A percentile compares a stretch with the other conserved stretches of the same genome.
phyloP scores from a whole-genome alignment of 306 rosid genomes.

The Cucurbita ficifolia region DNA sequence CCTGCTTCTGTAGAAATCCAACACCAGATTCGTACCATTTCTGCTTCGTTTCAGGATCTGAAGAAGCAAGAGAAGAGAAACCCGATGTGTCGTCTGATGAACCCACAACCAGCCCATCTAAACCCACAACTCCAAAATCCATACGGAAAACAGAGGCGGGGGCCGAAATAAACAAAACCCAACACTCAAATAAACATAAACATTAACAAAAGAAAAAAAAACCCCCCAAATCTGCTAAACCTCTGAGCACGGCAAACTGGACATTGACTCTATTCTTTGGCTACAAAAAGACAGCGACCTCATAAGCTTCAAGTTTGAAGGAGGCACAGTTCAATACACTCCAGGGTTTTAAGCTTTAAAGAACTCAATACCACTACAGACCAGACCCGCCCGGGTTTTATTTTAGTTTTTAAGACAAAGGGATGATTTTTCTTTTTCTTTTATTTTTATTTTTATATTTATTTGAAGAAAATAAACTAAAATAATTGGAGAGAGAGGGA shows the following conservation, averaged over 20 bases:
- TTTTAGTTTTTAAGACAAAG: slow-evolving; percentile 18
- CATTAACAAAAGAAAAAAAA: neutral
- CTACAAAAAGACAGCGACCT: slow-evolving; percentile 13
- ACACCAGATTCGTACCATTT: slow-evolving; percentile 51
- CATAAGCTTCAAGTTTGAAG: neutral
- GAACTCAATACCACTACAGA: slow-evolving; percentile 12
- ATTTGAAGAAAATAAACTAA: slow-evolving; percentile 18
- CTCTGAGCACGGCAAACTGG: slow-evolving; percentile 13
- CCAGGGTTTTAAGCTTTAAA: slow-evolving; percentile 19
- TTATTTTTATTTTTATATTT: neutral
- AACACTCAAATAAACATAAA: no score
- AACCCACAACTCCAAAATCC: slow-evolving; percentile 77
- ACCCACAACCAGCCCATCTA: slow-evolving; percentile 48
- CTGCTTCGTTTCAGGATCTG: slow-evolving; percentile 64
- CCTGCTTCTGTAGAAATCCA: slow-evolving; percentile 31
- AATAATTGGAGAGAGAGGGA: slow-evolving; percentile 48
- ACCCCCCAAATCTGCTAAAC: neutral
- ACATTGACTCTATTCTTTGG: slow-evolving; percentile 10
- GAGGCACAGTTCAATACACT: slow-evolving; percentile 22
- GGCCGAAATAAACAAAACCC: no score
- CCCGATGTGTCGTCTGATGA: slow-evolving; percentile 36
- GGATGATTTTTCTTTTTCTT: slow-evolving; percentile 8
- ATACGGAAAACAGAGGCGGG: slow-evolving; percentile 7
- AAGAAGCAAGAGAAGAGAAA: slow-evolving; percentile 20
- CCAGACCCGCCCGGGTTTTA: slow-evolving; percentile 32